A percentile compares a stretch with the other conserved stretches of the same genome.
Conservation (phyloP, 805 yeast species). For the Teunomyces kruisii region DNA sequence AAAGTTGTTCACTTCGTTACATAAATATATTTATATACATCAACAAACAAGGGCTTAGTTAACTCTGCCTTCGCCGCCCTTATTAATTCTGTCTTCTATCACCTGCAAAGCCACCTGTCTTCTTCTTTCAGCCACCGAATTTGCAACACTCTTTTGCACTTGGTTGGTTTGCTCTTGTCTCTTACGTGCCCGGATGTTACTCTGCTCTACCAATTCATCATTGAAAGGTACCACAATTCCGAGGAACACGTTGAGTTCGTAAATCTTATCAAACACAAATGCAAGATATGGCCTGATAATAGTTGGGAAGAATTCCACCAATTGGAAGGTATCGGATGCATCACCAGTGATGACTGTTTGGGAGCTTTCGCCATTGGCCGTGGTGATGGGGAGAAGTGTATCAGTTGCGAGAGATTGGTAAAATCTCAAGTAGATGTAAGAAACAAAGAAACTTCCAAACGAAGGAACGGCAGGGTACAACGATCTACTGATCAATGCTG, state of each 20-base stretch:
- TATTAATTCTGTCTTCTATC: slow-evolving; percentile 59
- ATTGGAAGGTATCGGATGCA: slow-evolving; percentile 84
- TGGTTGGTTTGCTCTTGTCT: slow-evolving; percentile 52
- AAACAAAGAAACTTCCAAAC: slow-evolving; percentile 55
- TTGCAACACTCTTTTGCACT: slow-evolving; percentile 36
- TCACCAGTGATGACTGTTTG: slow-evolving; percentile 61
- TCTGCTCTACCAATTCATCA: slow-evolving; percentile 67
- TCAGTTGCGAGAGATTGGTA: slow-evolving; percentile 59
- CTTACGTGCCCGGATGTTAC: slow-evolving; percentile 69
- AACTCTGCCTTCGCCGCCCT: slow-evolving; percentile 10
- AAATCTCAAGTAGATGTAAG: slow-evolving; percentile 81
- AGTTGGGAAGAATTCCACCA: slow-evolving; percentile 82
- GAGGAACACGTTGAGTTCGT: slow-evolving; percentile 38
- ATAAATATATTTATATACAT: neutral
- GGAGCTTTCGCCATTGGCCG: slow-evolving; percentile 23
- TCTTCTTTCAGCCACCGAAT: slow-evolving; percentile 67
- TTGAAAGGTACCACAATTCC: slow-evolving; percentile 62
- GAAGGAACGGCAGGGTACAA: slow-evolving; percentile 58
- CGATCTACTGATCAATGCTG: slow-evolving; percentile 28
- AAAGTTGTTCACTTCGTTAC: neutral
- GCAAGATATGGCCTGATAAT: slow-evolving; percentile 50
- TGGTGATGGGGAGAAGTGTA: slow-evolving; percentile 50
- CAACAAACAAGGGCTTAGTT: neutral
- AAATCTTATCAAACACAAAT: slow-evolving; percentile 45
- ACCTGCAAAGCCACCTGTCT: slow-evolving; percentile 76